Percentiles rank a stretch among this genome's conserved stretches.
Conservation (phyloP, 202 grass and related monocot species). For the Schoenoplectus tabernaemontani region DNA sequence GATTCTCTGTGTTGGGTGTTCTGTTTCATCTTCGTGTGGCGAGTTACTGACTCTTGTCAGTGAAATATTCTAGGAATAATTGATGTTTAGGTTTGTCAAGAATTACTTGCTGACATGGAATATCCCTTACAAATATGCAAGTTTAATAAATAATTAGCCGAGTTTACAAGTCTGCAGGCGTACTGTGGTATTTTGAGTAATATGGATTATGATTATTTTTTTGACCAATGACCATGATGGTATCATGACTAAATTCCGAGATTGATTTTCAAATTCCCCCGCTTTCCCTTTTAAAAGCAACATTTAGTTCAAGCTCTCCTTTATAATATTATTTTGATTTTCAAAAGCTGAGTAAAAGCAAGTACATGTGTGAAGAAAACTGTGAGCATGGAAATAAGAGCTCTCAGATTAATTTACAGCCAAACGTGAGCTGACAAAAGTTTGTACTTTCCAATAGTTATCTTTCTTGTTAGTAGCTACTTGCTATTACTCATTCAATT, state of each 20-base stretch:
- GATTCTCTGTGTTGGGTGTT: neutral
- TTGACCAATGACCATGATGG: neutral
- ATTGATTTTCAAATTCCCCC: neutral
- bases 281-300: neutral
- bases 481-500: neutral
- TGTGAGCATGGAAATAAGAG: neutral
- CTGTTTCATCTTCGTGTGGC: neutral
- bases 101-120: neutral
- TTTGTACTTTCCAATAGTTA: neutral
- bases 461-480: neutral
- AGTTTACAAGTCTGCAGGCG: neutral
- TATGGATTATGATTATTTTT: neutral
- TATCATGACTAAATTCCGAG: neutral
- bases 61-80: too few relatives aligned
- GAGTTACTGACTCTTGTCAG: neutral
- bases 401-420: neutral
- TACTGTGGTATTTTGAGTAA: neutral
- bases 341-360: neutral
- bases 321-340: neutral
- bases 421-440: conserved; percentile 2
- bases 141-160: neutral
- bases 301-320: neutral
- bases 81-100: too few relatives aligned
- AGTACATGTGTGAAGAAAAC: neutral
- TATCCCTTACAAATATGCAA: neutral